A percentile compares a stretch with the other conserved stretches of the same genome.
phyloP scores from a whole-genome alignment of 495 filamentous ascomycete species.

The Lichenothelia convexa region DNA sequence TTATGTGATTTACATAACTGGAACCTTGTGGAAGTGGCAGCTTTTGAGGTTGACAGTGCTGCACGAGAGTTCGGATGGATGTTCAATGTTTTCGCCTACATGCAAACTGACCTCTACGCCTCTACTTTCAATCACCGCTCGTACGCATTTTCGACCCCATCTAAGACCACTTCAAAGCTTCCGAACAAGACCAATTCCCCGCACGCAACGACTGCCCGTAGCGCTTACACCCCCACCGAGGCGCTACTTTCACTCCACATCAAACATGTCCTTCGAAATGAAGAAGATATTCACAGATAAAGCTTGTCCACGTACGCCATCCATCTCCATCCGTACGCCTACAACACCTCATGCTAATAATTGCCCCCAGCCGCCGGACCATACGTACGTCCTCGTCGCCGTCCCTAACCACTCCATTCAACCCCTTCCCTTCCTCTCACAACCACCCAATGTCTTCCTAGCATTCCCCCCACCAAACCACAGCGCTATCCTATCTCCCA shows the following conservation, averaged over 20 bases:
- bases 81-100: no score
- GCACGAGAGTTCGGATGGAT: no score
- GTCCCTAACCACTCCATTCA: not conserved
- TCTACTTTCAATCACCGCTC: no score
- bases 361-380: slow-evolving; percentile 32
- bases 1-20: no score
- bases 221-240: not conserved
- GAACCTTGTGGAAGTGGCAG: no score
- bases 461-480: slow-evolving; percentile 2
- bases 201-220: no score
- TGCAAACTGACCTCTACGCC: no score
- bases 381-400: slow-evolving; percentile 28
- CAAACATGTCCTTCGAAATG: slow-evolving; percentile 7
- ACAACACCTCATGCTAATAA: not conserved
- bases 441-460: not conserved
- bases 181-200: no score
- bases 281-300: slow-evolving; percentile 17
- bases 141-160: no score
- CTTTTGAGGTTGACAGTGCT: no score
- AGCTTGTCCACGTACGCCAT: slow-evolving; percentile 13
- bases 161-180: no score
- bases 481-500: not conserved
- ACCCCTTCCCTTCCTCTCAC: not conserved
- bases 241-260: no score
- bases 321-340: not conserved